A percentile compares a stretch with the other conserved stretches of the same genome.
phyloP scores from a whole-genome alignment of 2,329 filamentous ascomycete species.

The Leptographium flavum region DNA sequence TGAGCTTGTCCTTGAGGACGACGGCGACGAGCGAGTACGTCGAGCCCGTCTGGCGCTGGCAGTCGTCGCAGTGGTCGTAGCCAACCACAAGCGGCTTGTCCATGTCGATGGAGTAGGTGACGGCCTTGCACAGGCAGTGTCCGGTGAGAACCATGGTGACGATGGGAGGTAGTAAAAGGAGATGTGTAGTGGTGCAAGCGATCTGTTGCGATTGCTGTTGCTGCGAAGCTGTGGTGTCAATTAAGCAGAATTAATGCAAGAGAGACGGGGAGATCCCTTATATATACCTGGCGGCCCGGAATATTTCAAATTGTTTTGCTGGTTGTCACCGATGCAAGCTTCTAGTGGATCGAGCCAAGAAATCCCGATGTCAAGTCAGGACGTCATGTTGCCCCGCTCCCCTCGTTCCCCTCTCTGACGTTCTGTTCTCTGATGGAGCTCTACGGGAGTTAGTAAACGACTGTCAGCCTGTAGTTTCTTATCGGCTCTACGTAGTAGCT shows the following conservation, averaged over 20 bases:
- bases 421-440: too few species aligned
- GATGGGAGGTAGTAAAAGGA: neutral
- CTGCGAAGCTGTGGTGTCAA: too few species aligned
- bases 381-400: neutral
- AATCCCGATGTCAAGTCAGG: neutral
- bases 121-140: conserved; percentile 57
- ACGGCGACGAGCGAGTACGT: conserved; percentile 56
- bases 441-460: too few species aligned
- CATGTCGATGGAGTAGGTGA: conserved; percentile 50
- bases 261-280: too few species aligned
- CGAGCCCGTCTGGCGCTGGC: conserved; percentile 54
- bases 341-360: neutral
- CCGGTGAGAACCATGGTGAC: conserved; percentile 49
- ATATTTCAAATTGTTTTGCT: too few species aligned
- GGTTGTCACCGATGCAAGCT: neutral
- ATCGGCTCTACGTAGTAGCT: too few species aligned
- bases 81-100: conserved; percentile 39
- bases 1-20: conserved; percentile 52
- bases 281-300: too few species aligned
- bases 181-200: too few species aligned
- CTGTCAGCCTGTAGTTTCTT: too few species aligned
- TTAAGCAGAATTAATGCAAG: too few species aligned
- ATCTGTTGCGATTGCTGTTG: too few species aligned
- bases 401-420: neutral
- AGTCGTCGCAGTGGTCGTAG: conserved; percentile 62